A percentile compares a stretch with the other conserved stretches of the same genome.
Evolutionary conservation across 768 basidiomycete species (phyloP).

Genomic region (Auriscalpium vulgare): DNA sequence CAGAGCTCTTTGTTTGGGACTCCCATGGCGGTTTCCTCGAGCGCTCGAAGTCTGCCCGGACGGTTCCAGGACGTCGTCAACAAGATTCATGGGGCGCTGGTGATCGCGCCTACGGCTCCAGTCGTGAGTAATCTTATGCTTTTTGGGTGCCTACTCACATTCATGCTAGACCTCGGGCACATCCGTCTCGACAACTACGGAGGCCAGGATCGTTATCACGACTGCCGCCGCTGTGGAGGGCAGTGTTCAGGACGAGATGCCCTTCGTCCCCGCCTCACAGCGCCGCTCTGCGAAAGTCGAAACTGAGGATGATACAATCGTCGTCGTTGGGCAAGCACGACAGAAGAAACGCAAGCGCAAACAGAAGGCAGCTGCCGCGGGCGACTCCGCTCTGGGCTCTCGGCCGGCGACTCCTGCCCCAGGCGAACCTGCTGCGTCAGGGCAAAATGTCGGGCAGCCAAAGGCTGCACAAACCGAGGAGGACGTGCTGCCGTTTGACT

Average conservation of each 20-base stretch:
- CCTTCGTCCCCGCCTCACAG: slow-evolving; percentile 65
- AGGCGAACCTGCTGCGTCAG: slow-evolving; percentile 14
- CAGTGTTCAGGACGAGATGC: slow-evolving; percentile 58
- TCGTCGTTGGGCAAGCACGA: slow-evolving; percentile 59
- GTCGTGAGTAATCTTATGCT: no score
- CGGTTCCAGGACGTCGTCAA: slow-evolving; percentile 48
- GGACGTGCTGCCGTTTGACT: slow-evolving; percentile 51
- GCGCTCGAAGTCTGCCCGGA: slow-evolving; percentile 8
- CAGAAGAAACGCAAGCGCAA: slow-evolving; percentile 60
- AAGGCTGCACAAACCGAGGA: slow-evolving; percentile 18
- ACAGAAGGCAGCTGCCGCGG: slow-evolving; percentile 22
- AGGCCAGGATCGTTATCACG: slow-evolving; percentile 4
- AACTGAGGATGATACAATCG: slow-evolving; percentile 53
- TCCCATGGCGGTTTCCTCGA: not conserved
- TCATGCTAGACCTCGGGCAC: no score
- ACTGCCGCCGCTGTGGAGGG: slow-evolving; percentile 3
- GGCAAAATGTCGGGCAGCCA: slow-evolving; percentile 1
- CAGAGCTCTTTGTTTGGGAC: slow-evolving; percentile 37
- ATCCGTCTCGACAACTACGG: no score
- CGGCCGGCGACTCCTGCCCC: slow-evolving; percentile 9
- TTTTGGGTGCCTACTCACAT: no score
- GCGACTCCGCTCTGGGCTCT: slow-evolving; percentile 2
- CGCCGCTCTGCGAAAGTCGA: slow-evolving; percentile 30
- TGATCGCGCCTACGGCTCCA: slow-evolving; percentile 48
- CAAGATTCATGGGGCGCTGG: slow-evolving; percentile 61